Base-by-base conservation (phyloP, 129 eudicot genomes). In the Sambucus nigra region DNA sequence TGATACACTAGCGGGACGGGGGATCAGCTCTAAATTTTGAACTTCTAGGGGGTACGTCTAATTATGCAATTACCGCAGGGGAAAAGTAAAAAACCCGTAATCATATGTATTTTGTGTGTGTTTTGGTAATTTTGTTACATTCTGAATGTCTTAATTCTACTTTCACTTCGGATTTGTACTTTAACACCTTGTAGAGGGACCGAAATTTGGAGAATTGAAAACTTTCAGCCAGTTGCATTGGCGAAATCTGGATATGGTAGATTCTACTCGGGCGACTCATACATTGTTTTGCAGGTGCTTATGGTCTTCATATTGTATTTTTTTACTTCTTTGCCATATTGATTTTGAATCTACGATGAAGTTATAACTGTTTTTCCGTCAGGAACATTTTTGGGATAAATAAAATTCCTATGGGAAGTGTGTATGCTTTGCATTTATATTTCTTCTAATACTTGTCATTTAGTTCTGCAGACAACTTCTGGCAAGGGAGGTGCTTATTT, bases 401-500 rank as follows among this genome's bases (percentile, higher is more conserved):
- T 8, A 15, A 12, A 35, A 35, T 7, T 8, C 1, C 3, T 8
- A 3, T 35, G 42, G 42, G 42, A 35, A 35, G 9, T 35, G 9
- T 35, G 3, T 35, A 8, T 35, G 42, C 12, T 35, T 35, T 8
- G 1, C 42, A 35, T 35, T 35, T 35, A 47, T 21, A 17, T 46
- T 7, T 46, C 2, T 14, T 29, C 31, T 11, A 3, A 16, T 52
- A n/a, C 41, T 2, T n/a, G 23, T 28, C 17, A 25, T 17, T 52
- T 60, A 11, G 53, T 1, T 53, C 47, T 71, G 73, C 63, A 91
- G 95, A 91, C 99, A 63, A 79, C 72, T 50, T 62, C 99, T 64
- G 99, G 99, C n/a, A 86, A 73, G 53, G 99, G 99, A 55, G 99
- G 99, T 53, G 88, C 96, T 13, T 88, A 83, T 62, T 57, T 72